Percentiles rank a stretch among this genome's conserved stretches.
phyloP scores from a whole-genome alignment of 2,329 filamentous ascomycete genomes.

The Cercospora canescens region DNA sequence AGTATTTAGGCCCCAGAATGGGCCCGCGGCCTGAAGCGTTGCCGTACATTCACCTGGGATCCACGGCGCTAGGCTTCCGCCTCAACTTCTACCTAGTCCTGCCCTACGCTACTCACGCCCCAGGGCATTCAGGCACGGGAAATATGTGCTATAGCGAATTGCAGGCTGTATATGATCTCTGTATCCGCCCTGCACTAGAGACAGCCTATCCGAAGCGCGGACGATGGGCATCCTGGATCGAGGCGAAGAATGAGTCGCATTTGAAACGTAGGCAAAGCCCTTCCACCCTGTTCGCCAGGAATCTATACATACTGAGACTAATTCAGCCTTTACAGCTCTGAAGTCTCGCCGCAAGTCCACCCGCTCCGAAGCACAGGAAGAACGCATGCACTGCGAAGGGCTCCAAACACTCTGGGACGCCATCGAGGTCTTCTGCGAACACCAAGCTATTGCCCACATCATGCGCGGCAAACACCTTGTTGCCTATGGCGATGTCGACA shows the following conservation, averaged over 20 bases:
- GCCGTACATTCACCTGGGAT: constrained; percentile 25
- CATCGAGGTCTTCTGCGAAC: constrained; percentile 15
- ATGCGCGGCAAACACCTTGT: constrained; percentile 15
- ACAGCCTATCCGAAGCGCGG: constrained; percentile 19
- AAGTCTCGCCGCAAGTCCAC: constrained; percentile 20
- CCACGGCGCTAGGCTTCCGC: constrained; percentile 22
- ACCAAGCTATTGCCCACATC: constrained; percentile 11
- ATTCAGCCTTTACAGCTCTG: constrained; percentile 12
- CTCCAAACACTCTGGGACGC: constrained; percentile 21
- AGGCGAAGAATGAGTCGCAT: constrained; percentile 26
- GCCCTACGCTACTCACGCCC: constrained; percentile 13
- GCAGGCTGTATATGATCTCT: constrained; percentile 21
- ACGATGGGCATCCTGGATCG: constrained; percentile 21
- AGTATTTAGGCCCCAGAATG: constrained; percentile 18
- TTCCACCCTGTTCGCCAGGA: not conserved
- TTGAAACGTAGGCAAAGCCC: constrained; percentile 12
- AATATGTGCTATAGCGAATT: constrained; percentile 18
- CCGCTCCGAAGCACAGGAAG: constrained; percentile 16
- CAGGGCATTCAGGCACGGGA: constrained; percentile 8
- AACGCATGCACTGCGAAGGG: constrained; percentile 23
- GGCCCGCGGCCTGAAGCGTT: constrained; percentile 18
- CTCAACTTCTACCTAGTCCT: constrained; percentile 27
- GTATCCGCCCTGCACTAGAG: constrained; percentile 20
- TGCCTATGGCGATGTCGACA: constrained; percentile 18
- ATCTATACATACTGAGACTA: not conserved